phyloP scores from a whole-genome alignment of 2,329 filamentous ascomycete species.

The Leptographium wingfieldii region DNA sequence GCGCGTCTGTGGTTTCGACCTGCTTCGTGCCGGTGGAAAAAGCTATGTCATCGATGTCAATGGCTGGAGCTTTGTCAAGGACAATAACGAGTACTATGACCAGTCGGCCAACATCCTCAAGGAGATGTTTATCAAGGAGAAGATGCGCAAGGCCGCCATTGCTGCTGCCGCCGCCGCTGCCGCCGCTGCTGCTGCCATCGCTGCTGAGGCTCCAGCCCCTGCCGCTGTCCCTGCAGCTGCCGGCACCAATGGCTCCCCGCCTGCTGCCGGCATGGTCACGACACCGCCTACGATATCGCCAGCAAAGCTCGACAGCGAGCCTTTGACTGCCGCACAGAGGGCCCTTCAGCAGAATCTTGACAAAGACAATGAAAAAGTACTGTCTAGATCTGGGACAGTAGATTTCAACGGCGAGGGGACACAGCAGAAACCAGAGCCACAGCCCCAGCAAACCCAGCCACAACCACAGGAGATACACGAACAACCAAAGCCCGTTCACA shows the following conservation, averaged over 20 bases:
- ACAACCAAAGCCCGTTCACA: not conserved
- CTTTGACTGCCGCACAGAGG: constrained; percentile 10
- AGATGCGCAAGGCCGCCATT: constrained; percentile 33
- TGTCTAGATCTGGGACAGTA: not conserved
- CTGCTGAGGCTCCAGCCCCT: constrained; percentile 12
- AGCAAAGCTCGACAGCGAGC: constrained; percentile 2
- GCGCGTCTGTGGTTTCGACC: constrained; percentile 88
- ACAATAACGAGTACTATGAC: constrained; percentile 97
- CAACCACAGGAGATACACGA: not conserved
- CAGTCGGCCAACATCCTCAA: constrained; percentile 76
- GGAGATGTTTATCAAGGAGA: constrained; percentile 78
- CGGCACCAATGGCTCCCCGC: constrained; percentile 14
- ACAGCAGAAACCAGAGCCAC: not conserved
- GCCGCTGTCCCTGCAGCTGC: constrained; percentile 14
- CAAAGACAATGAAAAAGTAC: constrained; percentile 17
- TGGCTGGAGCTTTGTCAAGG: constrained; percentile 99
- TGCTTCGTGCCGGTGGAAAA: constrained; percentile 74
- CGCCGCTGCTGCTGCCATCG: constrained; percentile 9
- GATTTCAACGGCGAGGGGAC: not conserved
- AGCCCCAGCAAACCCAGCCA: not conserved
- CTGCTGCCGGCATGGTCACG: not conserved
- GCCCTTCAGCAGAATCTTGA: constrained; percentile 8
- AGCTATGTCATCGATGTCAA: constrained; percentile 99
- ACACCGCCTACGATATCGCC: constrained; percentile 15
- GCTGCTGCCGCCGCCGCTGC: constrained; percentile 8